phyloP scores from a whole-genome alignment of 2,329 filamentous ascomycete species.

The Claviceps fusiformis region DNA sequence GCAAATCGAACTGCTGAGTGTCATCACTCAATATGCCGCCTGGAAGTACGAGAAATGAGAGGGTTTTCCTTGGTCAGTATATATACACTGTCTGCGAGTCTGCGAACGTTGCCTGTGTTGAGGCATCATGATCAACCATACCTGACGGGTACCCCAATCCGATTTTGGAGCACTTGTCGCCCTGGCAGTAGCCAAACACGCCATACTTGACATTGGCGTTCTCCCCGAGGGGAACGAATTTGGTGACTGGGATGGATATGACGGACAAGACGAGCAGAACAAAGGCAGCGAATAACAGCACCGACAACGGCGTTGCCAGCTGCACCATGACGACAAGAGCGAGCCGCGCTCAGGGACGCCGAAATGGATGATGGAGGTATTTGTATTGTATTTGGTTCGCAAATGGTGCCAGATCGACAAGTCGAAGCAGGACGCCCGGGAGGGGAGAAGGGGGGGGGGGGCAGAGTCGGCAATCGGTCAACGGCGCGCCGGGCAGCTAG shows the following conservation, averaged over 20 bases:
- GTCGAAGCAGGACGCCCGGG: not conserved
- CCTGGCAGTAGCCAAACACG: conserved; percentile 79
- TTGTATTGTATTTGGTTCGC: not conserved
- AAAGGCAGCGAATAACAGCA: conserved; percentile 78
- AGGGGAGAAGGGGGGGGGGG: no score
- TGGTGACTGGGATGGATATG: conserved; percentile 82
- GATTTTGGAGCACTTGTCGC: conserved; percentile 52
- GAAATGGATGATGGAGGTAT: not conserved
- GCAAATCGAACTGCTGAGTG: conserved; percentile 40
- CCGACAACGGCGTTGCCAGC: conserved; percentile 79
- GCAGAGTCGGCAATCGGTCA: not conserved
- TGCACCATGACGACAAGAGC: conserved; percentile 55
- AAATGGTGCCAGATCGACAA: not conserved
- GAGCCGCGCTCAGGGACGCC: conserved; percentile 9
- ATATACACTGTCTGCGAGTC: not conserved
- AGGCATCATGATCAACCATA: conserved; percentile 33
- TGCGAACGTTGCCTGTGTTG: not conserved
- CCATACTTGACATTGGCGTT: conserved; percentile 71
- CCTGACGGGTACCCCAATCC: conserved; percentile 57
- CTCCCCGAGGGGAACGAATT: conserved; percentile 67
- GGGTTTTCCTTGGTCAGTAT: not conserved
- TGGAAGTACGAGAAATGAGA: not conserved
- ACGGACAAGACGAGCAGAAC: conserved; percentile 72
- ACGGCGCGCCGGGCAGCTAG: not conserved
- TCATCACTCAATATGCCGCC: conserved; percentile 11